Evolutionary conservation across 805 yeast species (phyloP).

Genomic region (Myxozyma neglecta): DNA sequence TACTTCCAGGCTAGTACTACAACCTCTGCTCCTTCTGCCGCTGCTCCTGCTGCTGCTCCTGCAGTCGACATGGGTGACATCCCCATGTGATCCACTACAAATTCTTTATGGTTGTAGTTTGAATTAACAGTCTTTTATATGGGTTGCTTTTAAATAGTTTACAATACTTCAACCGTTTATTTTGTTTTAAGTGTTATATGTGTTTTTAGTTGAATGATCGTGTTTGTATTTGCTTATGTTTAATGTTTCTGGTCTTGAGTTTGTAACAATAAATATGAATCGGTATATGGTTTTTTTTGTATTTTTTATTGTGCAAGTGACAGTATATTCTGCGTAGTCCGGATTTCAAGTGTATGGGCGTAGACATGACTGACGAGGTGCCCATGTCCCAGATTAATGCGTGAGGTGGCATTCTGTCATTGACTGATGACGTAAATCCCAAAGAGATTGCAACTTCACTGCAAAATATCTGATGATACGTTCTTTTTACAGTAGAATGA

Average conservation of each 20-base stretch:
- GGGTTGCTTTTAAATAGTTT: not conserved
- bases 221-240: not conserved
- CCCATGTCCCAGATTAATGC: too few species aligned
- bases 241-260: not conserved
- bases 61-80: conserved; percentile 32
- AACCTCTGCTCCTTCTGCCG: conserved; percentile 23
- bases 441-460: too few species aligned
- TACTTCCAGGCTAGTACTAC: conserved; percentile 53
- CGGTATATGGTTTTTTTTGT: not conserved
- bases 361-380: too few species aligned
- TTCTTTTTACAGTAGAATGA: too few species aligned
- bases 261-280: not conserved
- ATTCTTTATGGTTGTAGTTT: not conserved
- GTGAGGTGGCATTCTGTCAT: too few species aligned
- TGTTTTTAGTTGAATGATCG: not conserved
- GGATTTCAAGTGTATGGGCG: too few species aligned
- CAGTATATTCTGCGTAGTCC: too few species aligned
- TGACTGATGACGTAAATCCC: too few species aligned
- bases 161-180: not conserved
- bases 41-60: conserved; percentile 29
- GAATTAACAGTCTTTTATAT: not conserved
- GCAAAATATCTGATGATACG: too few species aligned
- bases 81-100: conserved; percentile 24
- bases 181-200: not conserved
- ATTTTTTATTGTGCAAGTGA: too few species aligned